Percentiles rank a stretch among this genome's conserved stretches.
Evolutionary conservation across 2,329 filamentous ascomycete genomes (phyloP).

Genomic region (Cladosporium colombiae): DNA sequence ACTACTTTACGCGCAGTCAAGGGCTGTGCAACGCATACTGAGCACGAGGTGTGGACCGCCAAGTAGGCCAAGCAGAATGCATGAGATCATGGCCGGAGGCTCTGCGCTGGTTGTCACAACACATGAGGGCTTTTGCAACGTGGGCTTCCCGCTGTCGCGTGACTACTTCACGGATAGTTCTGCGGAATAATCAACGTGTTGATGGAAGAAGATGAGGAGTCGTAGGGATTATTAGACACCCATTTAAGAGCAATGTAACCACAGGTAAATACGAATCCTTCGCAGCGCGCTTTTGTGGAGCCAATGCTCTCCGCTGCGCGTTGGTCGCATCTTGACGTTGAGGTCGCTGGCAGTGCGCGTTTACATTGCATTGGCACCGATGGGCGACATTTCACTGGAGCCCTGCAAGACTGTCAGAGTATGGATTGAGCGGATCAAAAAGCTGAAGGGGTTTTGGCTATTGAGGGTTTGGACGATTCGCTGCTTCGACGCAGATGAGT

Average conservation of each 20-base stretch:
- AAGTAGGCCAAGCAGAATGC: constrained; percentile 19
- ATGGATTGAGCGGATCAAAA: constrained; percentile 21
- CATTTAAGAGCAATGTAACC: neutral
- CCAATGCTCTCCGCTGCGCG: neutral
- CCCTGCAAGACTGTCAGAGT: constrained; percentile 19
- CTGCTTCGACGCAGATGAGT: neutral
- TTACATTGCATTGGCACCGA: constrained; percentile 28
- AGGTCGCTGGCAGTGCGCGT: constrained; percentile 9
- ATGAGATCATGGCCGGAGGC: constrained; percentile 16
- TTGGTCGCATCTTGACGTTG: neutral
- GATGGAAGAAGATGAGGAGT: neutral
- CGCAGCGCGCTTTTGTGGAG: neutral
- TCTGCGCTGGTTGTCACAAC: neutral
- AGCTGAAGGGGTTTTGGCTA: constrained; percentile 21
- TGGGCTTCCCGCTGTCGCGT: neutral
- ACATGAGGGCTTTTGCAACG: neutral
- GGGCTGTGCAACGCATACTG: constrained; percentile 16
- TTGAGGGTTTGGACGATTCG: constrained; percentile 20
- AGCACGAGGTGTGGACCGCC: constrained; percentile 14
- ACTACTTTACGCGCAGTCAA: neutral
- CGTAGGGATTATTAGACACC: neutral
- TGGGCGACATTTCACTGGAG: constrained; percentile 27
- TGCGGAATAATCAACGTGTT: neutral
- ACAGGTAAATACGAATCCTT: neutral
- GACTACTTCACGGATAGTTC: neutral